Base-by-base conservation (phyloP, 805 yeast genomes). In the Candida ipomoeae region DNA sequence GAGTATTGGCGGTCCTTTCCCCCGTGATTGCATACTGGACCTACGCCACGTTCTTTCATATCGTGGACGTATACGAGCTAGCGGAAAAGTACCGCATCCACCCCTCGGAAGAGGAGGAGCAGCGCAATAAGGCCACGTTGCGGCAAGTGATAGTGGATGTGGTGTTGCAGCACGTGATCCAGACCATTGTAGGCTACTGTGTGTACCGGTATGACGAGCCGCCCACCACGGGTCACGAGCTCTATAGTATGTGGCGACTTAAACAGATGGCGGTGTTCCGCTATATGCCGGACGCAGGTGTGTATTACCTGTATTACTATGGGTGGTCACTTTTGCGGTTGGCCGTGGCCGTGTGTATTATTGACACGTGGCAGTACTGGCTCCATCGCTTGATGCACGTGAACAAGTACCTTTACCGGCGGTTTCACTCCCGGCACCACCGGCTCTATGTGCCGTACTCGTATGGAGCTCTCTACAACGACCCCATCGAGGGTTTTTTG, bases 311-410 rank as follows among this genome's bases (percentile, higher is more conserved):
- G 20, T 89, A 88, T 68, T 75, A 78, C 73, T 82, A 82, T 59
- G 88, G 86, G 5, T 63, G 82, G 58, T 83, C 96, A 0, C 40
- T 70, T 1, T 26, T 80, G n/a, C 83, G 82, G 57, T 67, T 89
- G 32, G 44, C 70, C 13, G 43, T 75, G 31, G 96, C 95, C 2
- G 84, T 90, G 62, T 63, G 82, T 46, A 72, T 94, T 55, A 79
- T 94, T 59, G 99, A 94, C 66, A 79, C 96, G 3, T 94, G 99
- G 99, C 99, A 94, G 71, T 94, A 87, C 68, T 82, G 83, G 76
- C 74, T 91, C 55, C 99, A 94, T 67, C 79, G 96, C 54, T 65
- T 78, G 55, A 91, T 94, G 98, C 99, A 94, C 65, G 62, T 77
- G 64, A 87, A 87, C 77, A 84, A 83, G 64, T 71, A 75, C 49